Evolutionary conservation across 164 flowering plant genomes (phyloP), one percentile per base, ranked within the genome.

Genomic region (Berberis thunbergii): DNA sequence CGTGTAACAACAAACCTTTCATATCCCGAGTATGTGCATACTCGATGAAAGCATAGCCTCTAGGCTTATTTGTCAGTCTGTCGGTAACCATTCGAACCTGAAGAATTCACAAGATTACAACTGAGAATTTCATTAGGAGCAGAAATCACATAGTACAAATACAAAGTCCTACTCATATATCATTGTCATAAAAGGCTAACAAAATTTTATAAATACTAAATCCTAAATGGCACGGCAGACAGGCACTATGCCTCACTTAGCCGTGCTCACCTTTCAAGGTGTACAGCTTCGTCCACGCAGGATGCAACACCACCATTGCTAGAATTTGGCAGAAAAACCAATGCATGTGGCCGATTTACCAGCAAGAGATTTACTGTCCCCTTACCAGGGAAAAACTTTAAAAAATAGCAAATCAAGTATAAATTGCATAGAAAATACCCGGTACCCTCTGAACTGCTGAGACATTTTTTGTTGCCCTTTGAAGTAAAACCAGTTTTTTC

Each of bases 241-340:
- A 82, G 96, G 98, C 96, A 80, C 78, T 83, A 84, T 75, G 90
- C 98, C 97, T 82, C 73, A 80, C 81, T 26, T 82, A 86, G 96
- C 96, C 96, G 93, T 88, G 97, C 96, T 87, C 98, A 91, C 99
- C 99, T 94, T 93, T 81, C 58, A 79, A 73, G 78, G 77, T 61
- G 85, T 65, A 82, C 73, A 78, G 87, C 93, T 80, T 73, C 87
- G 71, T 75, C 82, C 48, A 78, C 61, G 84, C 75, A 69, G 78
- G 83, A 83, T 66, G 92, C 84, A 80, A 83, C 94, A 81, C 85
- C 96, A 81, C 83, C 86, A 79, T 65, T 73, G 88, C 85, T 76
- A 84, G 86, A 84, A 78, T 84, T 77, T 26, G 82, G 70, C 78
- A 81, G 80, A 77, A 82, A 78, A 81, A 83, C 76, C 58, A 80